phyloP scores from a whole-genome alignment of 2,329 filamentous ascomycete species.

The Penicillium sp. region DNA sequence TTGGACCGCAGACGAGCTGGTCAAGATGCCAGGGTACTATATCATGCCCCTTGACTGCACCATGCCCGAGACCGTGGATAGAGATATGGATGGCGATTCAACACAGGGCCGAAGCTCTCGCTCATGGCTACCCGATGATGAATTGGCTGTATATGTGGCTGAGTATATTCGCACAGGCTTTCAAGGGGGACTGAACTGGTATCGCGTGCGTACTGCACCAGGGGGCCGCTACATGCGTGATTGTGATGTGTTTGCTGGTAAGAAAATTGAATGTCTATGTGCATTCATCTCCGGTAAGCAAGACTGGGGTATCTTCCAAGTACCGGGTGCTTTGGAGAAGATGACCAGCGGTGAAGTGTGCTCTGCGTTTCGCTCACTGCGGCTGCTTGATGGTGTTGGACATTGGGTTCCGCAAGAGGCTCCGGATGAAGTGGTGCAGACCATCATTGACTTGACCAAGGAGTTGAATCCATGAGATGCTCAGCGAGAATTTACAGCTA shows the following conservation, averaged over 20 bases:
- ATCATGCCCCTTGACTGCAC: conserved; percentile 54
- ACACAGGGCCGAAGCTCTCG: conserved; percentile 30
- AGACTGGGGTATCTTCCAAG: conserved; percentile 65
- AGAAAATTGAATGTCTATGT: conserved; percentile 56
- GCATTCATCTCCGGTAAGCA: conserved; percentile 56
- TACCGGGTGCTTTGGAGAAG: conserved; percentile 57
- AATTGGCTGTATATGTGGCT: conserved; percentile 54
- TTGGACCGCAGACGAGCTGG: conserved; percentile 54
- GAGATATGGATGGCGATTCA: conserved; percentile 49
- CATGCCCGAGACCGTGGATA: conserved; percentile 55
- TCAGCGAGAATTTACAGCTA: no score
- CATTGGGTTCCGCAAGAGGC: conserved; percentile 68
- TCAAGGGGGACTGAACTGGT: conserved; percentile 63
- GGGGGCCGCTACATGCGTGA: conserved; percentile 43
- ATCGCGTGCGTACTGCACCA: conserved; percentile 53
- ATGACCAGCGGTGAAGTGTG: conserved; percentile 46
- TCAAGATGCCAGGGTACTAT: conserved; percentile 61
- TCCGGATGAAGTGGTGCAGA: conserved; percentile 45
- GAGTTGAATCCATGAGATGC: not conserved
- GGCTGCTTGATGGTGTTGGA: conserved; percentile 54
- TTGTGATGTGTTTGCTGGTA: conserved; percentile 54
- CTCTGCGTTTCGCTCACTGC: conserved; percentile 48
- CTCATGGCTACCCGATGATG: conserved; percentile 54
- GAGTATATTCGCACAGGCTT: conserved; percentile 60
- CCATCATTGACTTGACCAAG: conserved; percentile 13